These are phyloP conservation scores for Drechslerella coelobrocha DNA, from an alignment of 2,329 filamentous ascomycete species.

Conservation along the genomic window DNA sequence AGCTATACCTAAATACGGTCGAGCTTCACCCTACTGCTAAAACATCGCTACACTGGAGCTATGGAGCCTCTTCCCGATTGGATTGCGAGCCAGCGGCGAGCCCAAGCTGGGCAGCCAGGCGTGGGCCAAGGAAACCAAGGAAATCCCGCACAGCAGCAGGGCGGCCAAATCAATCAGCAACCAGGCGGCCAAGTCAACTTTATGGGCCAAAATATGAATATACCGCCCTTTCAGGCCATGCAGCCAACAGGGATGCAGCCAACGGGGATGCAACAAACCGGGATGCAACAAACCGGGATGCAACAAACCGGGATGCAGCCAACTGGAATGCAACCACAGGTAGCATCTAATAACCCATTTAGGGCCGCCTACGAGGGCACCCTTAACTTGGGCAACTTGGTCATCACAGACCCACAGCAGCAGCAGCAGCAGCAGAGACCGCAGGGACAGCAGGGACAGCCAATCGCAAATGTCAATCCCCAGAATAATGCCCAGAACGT, in stretches of 20 bases:
- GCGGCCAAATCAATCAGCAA: neutral
- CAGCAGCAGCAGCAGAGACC: neutral
- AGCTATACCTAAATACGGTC: too few species aligned
- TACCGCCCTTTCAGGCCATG: too few species aligned
- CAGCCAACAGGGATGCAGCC: neutral
- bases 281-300: neutral
- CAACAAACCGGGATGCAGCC: neutral
- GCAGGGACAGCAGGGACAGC: too few species aligned
- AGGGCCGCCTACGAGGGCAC: neutral
- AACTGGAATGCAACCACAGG: neutral
- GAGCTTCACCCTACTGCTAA: too few species aligned
- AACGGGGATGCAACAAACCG: neutral
- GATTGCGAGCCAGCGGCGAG: neutral
- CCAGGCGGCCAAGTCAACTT: neutral
- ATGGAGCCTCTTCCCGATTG: constrained; percentile 1
- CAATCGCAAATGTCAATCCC: too few species aligned
- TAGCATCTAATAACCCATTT: neutral
- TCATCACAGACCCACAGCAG: neutral
- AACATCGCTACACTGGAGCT: neutral
- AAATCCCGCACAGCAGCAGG: too few species aligned
- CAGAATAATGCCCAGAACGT: too few species aligned
- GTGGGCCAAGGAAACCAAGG: neutral
- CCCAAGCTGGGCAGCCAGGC: neutral
- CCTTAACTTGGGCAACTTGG: neutral
- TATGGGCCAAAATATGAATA: neutral